A percentile compares a stretch with the other conserved stretches of the same genome.
Evolutionary conservation across 139 green algal genomes (phyloP).

Genomic region (Chlamydomonas sphaeroides): DNA sequence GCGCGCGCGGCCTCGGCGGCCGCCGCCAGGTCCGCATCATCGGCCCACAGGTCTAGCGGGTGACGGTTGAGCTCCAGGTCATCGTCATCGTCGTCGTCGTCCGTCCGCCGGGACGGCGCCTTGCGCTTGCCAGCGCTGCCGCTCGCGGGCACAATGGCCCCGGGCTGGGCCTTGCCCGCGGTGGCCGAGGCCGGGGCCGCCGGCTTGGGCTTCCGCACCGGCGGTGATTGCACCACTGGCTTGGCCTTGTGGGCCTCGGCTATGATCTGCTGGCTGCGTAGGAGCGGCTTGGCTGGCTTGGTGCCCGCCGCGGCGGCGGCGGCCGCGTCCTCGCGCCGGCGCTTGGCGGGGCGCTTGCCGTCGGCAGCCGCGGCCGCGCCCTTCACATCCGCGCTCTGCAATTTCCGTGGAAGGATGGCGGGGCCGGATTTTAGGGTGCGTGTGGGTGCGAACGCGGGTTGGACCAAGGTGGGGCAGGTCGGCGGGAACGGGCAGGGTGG

Average conservation of each 20-base stretch:
- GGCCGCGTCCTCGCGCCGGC: constrained; percentile 16
- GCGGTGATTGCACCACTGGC: constrained; percentile 1
- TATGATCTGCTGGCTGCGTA: constrained; percentile 24
- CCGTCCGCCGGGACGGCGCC: no score
- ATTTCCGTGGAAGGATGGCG: no score
- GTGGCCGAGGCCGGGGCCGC: background rate
- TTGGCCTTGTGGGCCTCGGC: constrained; percentile 38
- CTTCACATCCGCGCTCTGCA: constrained; percentile 10
- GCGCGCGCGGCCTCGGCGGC: background rate
- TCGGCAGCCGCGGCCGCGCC: constrained; percentile 2
- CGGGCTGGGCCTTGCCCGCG: background rate
- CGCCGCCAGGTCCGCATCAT: background rate
- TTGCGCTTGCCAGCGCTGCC: no score
- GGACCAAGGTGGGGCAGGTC: no score
- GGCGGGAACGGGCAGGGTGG: no score
- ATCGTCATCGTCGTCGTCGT: no score
- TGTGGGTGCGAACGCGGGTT: no score
- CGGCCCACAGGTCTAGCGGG: constrained; percentile 31
- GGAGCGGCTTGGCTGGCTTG: background rate
- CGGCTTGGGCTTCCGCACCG: background rate
- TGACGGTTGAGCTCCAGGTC: background rate
- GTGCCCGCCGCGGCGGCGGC: no score
- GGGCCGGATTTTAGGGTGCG: no score
- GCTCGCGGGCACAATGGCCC: background rate
- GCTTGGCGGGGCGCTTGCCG: constrained; percentile 33